phyloP scores from a whole-genome alignment of 768 basidiomycete species.

The Hebeloma cylindrosporum region DNA sequence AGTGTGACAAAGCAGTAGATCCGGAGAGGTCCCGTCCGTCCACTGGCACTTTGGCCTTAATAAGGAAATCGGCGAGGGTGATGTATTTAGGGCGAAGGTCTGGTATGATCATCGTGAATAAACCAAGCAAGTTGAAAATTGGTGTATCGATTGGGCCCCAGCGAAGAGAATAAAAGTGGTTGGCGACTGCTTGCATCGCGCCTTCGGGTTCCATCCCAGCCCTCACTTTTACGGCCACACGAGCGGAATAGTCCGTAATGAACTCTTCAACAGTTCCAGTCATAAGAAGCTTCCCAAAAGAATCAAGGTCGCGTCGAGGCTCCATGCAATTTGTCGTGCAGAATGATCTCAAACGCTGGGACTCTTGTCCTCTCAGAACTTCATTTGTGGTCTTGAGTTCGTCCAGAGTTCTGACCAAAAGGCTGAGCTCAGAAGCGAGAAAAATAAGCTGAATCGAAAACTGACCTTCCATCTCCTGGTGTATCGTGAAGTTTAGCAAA shows the following conservation, averaged over 20 bases:
- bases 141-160: conserved; percentile 43
- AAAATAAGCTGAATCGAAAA: background rate
- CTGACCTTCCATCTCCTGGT: conserved; percentile 26
- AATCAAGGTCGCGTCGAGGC: conserved; percentile 37
- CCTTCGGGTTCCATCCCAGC: conserved; percentile 6
- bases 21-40: conserved; percentile 41
- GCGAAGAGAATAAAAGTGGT: conserved; percentile 32
- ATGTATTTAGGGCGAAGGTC: conserved; percentile 22
- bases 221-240: conserved; percentile 15
- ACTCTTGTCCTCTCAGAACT: conserved; percentile 36
- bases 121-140: conserved; percentile 38
- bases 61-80: conserved; percentile 34
- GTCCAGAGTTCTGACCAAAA: conserved; percentile 23
- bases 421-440: background rate
- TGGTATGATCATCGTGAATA: conserved; percentile 29
- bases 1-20: conserved; percentile 39
- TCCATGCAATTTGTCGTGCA: conserved; percentile 35
- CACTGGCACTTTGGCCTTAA: conserved; percentile 35
- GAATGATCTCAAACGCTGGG: conserved; percentile 36
- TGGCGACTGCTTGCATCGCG: conserved; percentile 20
- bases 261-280: conserved; percentile 26
- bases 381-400: conserved; percentile 32
- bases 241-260: conserved; percentile 25
- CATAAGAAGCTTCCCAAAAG: conserved; percentile 28
- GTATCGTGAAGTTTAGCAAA: conserved; percentile 16